Percentiles rank a stretch among this genome's conserved stretches.
Conservation (phyloP, 768 basidiomycete genomes). For the Hydnomerulius pinastri region DNA sequence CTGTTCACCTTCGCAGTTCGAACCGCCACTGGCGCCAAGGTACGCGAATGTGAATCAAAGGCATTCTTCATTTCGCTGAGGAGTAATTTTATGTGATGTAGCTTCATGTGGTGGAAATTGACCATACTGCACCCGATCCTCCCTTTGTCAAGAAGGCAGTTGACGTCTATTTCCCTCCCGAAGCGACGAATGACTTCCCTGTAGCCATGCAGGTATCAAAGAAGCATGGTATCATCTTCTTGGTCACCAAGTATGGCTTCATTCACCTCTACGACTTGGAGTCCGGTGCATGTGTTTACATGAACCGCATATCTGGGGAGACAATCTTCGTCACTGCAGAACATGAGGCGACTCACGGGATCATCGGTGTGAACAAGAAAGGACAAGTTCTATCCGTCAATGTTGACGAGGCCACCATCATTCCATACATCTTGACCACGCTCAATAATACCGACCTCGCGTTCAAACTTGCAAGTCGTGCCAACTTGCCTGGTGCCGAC, state of each 20-base stretch:
- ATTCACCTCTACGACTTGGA: constrained; percentile 99
- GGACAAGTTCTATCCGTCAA: constrained; percentile 97
- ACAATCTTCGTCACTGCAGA: constrained; percentile 99
- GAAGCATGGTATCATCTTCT: constrained; percentile 94
- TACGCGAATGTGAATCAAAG: constrained; percentile 37
- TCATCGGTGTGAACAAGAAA: constrained; percentile 99
- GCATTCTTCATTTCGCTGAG: constrained; percentile 7
- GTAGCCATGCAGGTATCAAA: constrained; percentile 99
- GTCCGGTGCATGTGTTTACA: constrained; percentile 95
- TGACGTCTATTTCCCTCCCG: constrained; percentile 98
- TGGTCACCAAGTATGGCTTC: constrained; percentile 99
- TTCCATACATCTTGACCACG: constrained; percentile 91
- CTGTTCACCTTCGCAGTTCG: constrained; percentile 94
- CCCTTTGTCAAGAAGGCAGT: constrained; percentile 97
- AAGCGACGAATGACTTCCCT: constrained; percentile 98
- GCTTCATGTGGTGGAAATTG: constrained; percentile 99
- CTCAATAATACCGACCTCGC: constrained; percentile 98
- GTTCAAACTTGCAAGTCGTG: constrained; percentile 95
- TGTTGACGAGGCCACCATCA: constrained; percentile 93
- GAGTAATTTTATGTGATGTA: constrained; percentile 38
- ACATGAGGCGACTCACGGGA: constrained; percentile 91
- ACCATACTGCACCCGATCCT: constrained; percentile 90
- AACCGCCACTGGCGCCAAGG: constrained; percentile 98
- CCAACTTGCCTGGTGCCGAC: constrained; percentile 95
- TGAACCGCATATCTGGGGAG: constrained; percentile 99